Evolutionary conservation across 139 green algal genomes (phyloP), one percentile per base, ranked within the genome.

Genomic region (Astrephomene gubernaculifera): DNA sequence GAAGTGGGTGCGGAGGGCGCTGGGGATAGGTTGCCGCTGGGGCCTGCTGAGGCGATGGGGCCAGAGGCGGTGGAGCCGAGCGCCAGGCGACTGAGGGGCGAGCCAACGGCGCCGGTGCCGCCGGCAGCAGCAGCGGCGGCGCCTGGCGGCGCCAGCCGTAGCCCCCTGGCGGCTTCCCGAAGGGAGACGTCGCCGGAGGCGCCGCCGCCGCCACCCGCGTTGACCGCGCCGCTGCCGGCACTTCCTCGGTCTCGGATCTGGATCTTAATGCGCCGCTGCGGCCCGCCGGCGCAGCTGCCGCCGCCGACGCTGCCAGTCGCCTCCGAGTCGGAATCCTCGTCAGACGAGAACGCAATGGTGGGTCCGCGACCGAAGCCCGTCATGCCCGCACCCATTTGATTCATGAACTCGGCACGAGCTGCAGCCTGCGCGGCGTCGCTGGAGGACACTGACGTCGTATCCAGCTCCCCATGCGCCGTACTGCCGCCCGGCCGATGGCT

Each of bases 391-490:
- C 29, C 54, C 12, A 7, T 35, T 29, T 83, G 39, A 12, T 71
- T 57, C 38, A 86, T 9, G 81, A 79, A 79, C 68, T 79, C 81
- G 41, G 81, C 68, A 1, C 68, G 33, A 7, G 68, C 81, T 5
- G 81, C 81, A 14, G 52, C 68, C 52, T 86, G 81, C 27, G 68
- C 81, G 8, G 49, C 67, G 38, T 86, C 81, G 52, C 29, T 61
- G 36, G 68, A 86, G 36, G 70, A 67, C 14, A 79, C 31, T 29
- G 53, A 71, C 21, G 70, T 38, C 36, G 67, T 71, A 29, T 80
- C 81, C 27, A 86, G 38, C 29, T 80, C 54, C 35, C 27, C 68
- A 17, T 21, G 33, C 27, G 49, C 49, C 27, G 52, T 29, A 68
- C 33, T 80, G 81, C 68, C 52, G 36, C 81, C 79, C 31, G 61